Conservation (phyloP, 495 filamentous ascomycete genomes). For the Xylaria castorea region DNA sequence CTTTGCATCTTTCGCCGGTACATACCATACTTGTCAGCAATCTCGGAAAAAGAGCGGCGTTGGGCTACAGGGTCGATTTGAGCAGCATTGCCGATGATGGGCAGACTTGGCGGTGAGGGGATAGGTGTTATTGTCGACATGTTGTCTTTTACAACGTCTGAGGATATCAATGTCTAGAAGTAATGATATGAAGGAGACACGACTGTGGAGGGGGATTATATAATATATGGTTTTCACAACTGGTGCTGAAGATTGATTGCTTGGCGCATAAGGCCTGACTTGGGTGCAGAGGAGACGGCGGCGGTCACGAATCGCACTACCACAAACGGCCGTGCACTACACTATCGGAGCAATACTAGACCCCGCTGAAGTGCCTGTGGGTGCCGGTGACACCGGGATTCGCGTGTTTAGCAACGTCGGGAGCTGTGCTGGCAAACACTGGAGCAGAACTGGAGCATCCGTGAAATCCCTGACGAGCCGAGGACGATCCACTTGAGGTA, state of each 20-base stretch:
- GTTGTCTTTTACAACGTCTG: not conserved
- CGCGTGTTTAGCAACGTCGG: conserved; percentile 12
- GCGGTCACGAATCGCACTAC: not conserved
- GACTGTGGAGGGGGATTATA: not conserved
- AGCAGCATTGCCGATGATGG: conserved; percentile 38
- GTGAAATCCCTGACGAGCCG: not conserved
- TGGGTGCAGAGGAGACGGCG: conserved; percentile 3
- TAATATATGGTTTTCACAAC: conserved; percentile 10
- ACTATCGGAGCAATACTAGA: conserved; percentile 18
- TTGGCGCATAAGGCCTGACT: conserved; percentile 13
- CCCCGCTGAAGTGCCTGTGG: conserved; percentile 9
- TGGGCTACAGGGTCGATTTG: conserved; percentile 37
- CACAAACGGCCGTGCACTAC: not conserved
- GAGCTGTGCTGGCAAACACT: not conserved
- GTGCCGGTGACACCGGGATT: conserved; percentile 12
- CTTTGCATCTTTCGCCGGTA: not conserved
- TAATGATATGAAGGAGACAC: too few species aligned
- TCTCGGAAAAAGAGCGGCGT: conserved; percentile 31
- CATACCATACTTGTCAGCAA: conserved; percentile 44
- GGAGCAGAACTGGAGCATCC: not conserved
- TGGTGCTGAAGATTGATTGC: not conserved
- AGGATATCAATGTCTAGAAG: not conserved
- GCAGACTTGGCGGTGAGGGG: conserved; percentile 40
- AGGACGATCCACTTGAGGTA: conserved; percentile 11
- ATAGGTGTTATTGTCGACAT: conserved; percentile 39